Conservation (phyloP, 2,329 filamentous ascomycete species). For the Apiospora saccharicola region DNA sequence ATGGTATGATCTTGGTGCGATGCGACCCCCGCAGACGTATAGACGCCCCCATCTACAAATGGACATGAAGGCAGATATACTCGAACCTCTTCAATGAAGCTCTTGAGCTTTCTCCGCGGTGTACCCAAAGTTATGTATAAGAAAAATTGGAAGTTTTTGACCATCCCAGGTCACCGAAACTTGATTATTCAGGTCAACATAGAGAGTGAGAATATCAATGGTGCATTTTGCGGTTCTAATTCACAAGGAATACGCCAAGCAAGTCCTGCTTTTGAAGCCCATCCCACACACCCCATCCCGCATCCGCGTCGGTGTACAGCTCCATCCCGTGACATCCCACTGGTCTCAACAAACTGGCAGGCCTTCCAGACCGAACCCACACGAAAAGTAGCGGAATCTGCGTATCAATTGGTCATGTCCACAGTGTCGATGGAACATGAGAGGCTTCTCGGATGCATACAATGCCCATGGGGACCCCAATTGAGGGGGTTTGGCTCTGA, state of each 20-base stretch:
- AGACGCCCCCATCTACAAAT: neutral
- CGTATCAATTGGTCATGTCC: neutral
- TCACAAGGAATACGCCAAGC: neutral
- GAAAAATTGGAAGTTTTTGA: no score
- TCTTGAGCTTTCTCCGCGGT: neutral
- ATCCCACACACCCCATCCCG: constrained; percentile 4
- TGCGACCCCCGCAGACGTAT: neutral
- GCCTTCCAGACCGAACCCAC: neutral
- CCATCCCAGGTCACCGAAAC: neutral
- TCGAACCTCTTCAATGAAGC: neutral
- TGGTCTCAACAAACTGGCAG: constrained; percentile 1
- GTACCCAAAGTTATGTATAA: neutral
- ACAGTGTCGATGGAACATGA: neutral
- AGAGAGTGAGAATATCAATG: neutral
- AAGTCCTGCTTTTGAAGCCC: neutral
- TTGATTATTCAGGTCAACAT: neutral
- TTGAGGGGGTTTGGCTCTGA: constrained; percentile 5
- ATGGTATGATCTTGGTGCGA: constrained; percentile 12
- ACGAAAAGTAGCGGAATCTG: neutral
- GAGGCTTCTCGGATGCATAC: neutral
- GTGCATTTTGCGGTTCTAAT: neutral
- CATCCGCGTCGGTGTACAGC: neutral
- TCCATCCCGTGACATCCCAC: neutral
- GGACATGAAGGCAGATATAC: neutral
- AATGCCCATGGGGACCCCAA: neutral